Conservation (phyloP, 495 filamentous ascomycete genomes). For the Talaromyces borbonicus region DNA sequence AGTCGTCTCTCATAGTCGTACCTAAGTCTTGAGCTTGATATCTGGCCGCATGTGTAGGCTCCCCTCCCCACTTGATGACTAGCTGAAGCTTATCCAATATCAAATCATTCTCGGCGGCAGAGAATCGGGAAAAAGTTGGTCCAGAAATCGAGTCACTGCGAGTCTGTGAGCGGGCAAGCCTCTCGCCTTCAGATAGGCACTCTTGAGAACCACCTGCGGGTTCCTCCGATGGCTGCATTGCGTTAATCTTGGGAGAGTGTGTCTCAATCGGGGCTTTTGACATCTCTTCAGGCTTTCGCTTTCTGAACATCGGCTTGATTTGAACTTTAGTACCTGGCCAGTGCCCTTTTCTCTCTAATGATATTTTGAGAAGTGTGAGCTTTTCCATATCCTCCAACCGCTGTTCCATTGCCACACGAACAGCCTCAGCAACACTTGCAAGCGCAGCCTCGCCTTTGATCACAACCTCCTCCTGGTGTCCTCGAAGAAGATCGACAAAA, state of each 20-base stretch:
- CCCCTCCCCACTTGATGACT: conserved; percentile 98
- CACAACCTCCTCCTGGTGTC: conserved; percentile 92
- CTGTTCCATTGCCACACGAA: conserved; percentile 63
- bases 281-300: conserved; percentile 54
- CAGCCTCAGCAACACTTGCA: conserved; percentile 78
- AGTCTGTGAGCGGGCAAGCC: conserved; percentile 33
- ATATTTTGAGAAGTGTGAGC: conserved; percentile 70
- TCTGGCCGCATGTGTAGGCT: conserved; percentile 92
- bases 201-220: conserved; percentile 15
- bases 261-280: conserved; percentile 13
- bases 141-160: conserved; percentile 77
- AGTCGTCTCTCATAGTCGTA: conserved; percentile 88
- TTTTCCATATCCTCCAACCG: conserved; percentile 79
- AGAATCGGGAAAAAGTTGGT: conserved; percentile 79
- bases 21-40: conserved; percentile 94
- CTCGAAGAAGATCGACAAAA: conserved; percentile 86
- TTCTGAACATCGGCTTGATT: conserved; percentile 97
- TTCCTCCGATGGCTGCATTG: conserved; percentile 11
- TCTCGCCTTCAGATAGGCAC: conserved; percentile 15
- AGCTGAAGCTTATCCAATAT: conserved; percentile 92
- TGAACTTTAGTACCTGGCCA: conserved; percentile 97
- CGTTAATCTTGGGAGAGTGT: conserved; percentile 8
- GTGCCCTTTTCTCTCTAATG: conserved; percentile 79
- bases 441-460: conserved; percentile 86
- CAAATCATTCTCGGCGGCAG: conserved; percentile 79